A percentile compares a stretch with the other conserved stretches of the same genome.
These are phyloP conservation scores for Fusarium equiseti DNA, from an alignment of 2,329 filamentous ascomycete genomes.

Conservation along the genomic window DNA sequence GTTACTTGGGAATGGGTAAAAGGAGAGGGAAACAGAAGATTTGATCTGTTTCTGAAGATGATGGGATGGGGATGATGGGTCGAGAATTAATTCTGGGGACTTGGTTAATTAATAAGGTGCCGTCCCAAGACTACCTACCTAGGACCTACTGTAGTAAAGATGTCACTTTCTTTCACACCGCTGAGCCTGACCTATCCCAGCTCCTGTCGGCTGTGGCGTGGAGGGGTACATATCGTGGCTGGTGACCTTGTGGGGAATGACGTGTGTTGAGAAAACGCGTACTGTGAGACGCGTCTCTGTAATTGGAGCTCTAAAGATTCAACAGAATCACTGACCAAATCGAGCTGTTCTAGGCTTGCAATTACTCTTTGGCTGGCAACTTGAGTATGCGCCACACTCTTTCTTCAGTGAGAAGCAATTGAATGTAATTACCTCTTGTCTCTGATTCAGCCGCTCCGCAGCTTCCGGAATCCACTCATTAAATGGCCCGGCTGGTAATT, in stretches of 20 bases:
- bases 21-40: slow-evolving; percentile 3
- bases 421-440: not conserved
- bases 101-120: slow-evolving; percentile 33
- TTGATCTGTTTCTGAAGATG: slow-evolving; percentile 19
- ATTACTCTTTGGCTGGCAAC: not conserved
- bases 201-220: slow-evolving; percentile 26
- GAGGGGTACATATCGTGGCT: slow-evolving; percentile 40
- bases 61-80: slow-evolving; percentile 39
- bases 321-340: not conserved
- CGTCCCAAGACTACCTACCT: slow-evolving; percentile 5
- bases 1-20: not conserved
- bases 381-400: slow-evolving; percentile 7
- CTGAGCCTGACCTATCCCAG: slow-evolving; percentile 17
- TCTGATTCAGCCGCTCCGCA: slow-evolving; percentile 13
- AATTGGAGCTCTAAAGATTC: not conserved
- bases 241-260: slow-evolving; percentile 35
- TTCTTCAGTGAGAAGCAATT: not conserved
- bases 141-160: slow-evolving; percentile 20
- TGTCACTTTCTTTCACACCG: slow-evolving; percentile 43
- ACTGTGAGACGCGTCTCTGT: slow-evolving; percentile 27
- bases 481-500: slow-evolving; percentile 30
- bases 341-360: not conserved
- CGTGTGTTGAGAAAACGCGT: slow-evolving; percentile 38
- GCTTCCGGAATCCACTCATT: slow-evolving; percentile 39
- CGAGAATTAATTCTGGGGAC: slow-evolving; percentile 42